These are phyloP conservation scores for Phanerochaete sordida DNA, from an alignment of 768 basidiomycete genomes.

Conservation along the genomic window DNA sequence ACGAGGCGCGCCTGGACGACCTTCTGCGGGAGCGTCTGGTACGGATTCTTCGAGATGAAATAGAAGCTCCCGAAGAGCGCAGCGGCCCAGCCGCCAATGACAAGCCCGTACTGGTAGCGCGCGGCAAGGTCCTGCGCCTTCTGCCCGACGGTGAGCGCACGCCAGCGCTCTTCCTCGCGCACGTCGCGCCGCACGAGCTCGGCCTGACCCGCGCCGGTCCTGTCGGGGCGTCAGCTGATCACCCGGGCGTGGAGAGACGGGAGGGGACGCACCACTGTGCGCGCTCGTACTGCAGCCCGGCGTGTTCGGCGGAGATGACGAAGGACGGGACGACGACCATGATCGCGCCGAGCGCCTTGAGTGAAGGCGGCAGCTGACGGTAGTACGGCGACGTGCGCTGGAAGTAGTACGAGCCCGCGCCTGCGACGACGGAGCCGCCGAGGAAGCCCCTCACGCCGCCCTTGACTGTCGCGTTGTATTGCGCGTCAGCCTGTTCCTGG, in stretches of 20 bases:
- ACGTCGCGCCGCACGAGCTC: neutral
- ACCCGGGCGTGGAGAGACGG: neutral
- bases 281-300: neutral
- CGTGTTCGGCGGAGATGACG: neutral
- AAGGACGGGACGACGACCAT: neutral
- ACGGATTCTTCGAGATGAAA: neutral
- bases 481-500: neutral
- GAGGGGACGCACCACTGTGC: neutral
- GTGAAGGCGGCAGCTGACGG: neutral
- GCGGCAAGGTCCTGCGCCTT: neutral
- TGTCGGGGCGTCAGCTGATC: neutral
- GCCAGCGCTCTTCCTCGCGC: neutral
- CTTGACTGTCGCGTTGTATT: neutral
- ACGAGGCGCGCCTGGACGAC: neutral
- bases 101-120: neutral
- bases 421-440: neutral
- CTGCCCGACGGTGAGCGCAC: neutral
- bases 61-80: neutral
- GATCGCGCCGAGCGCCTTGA: neutral
- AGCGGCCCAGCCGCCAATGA: neutral
- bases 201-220: neutral
- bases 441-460: neutral
- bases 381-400: neutral
- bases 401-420: neutral
- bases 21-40: neutral